Percentiles rank a stretch among this genome's conserved stretches.
These are phyloP conservation scores for Sisymbrium altissimum DNA, from an alignment of 345 rosid genomes.

Conservation along the genomic window DNA sequence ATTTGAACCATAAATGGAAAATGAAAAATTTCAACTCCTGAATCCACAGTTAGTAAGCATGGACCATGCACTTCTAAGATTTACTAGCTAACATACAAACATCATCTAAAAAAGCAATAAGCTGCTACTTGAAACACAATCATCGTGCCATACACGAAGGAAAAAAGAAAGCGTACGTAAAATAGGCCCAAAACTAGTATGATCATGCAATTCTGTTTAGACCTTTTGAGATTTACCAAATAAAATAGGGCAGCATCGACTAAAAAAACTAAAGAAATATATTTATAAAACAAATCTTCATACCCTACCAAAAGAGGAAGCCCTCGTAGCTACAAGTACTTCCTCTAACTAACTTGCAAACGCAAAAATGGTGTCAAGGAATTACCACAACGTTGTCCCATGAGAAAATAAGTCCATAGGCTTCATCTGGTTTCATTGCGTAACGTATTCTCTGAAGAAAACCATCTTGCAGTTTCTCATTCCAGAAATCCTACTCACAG, in stretches of 20 bases:
- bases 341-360: slow-evolving; percentile 12
- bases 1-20: slow-evolving; percentile 14
- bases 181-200: neutral
- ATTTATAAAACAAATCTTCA: neutral
- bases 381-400: slow-evolving; percentile 98
- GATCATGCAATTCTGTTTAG: neutral
- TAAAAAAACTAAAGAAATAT: neutral
- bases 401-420: slow-evolving; percentile 93
- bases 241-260: neutral
- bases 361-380: neutral
- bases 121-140: neutral
- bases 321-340: neutral
- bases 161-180: neutral
- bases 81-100: neutral
- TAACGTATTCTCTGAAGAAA: slow-evolving; percentile 87
- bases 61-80: neutral
- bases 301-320: neutral
- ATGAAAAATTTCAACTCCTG: neutral
- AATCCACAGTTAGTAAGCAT: slow-evolving; percentile 2
- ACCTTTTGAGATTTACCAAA: neutral
- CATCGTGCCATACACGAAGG: neutral
- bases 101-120: neutral
- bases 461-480: slow-evolving; percentile 90
- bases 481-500: slow-evolving; percentile 75
- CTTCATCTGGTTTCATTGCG: slow-evolving; percentile 98